Conservation (phyloP, 2,329 filamentous ascomycete species). For the Dactylonectria macrodidyma region DNA sequence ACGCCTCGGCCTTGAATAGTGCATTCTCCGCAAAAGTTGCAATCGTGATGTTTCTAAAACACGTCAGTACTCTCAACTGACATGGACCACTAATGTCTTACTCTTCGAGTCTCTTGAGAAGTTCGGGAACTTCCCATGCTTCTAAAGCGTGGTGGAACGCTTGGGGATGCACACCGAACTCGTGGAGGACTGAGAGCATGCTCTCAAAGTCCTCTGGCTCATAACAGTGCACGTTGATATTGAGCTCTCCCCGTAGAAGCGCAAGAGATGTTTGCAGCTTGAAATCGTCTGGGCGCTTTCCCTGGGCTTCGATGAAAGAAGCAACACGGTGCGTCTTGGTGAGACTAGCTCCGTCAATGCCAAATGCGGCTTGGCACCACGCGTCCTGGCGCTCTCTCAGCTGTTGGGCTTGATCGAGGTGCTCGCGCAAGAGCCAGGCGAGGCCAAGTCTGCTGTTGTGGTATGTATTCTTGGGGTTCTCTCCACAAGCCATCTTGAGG, state of each 20-base stretch:
- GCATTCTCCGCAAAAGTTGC: slow-evolving; percentile 17
- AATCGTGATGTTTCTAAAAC: slow-evolving; percentile 10
- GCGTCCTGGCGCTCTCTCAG: not conserved
- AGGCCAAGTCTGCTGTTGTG: slow-evolving; percentile 58
- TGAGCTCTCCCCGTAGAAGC: slow-evolving; percentile 74
- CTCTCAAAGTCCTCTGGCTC: slow-evolving; percentile 76
- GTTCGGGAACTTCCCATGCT: slow-evolving; percentile 13
- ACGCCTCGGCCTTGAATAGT: slow-evolving; percentile 11
- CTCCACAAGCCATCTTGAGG: slow-evolving; percentile 64
- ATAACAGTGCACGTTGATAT: slow-evolving; percentile 79
- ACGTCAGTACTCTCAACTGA: not conserved
- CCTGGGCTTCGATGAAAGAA: slow-evolving; percentile 1
- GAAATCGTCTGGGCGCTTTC: not conserved
- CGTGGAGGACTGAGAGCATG: slow-evolving; percentile 77
- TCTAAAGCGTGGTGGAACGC: slow-evolving; percentile 74
- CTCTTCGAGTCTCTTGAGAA: slow-evolving; percentile 1
- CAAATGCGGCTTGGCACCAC: slow-evolving; percentile 8
- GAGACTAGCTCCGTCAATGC: not conserved
- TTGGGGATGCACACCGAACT: slow-evolving; percentile 75
- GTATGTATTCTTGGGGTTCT: slow-evolving; percentile 59
- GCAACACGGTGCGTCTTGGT: not conserved
- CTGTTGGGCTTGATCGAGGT: slow-evolving; percentile 31
- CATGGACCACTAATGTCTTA: not conserved
- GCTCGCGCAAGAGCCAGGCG: slow-evolving; percentile 56
- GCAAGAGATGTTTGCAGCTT: slow-evolving; percentile 51